Evolutionary conservation across 106 monocot genomes (phyloP), one percentile per base, ranked within the genome.

Genomic region (Posidonia australis): DNA sequence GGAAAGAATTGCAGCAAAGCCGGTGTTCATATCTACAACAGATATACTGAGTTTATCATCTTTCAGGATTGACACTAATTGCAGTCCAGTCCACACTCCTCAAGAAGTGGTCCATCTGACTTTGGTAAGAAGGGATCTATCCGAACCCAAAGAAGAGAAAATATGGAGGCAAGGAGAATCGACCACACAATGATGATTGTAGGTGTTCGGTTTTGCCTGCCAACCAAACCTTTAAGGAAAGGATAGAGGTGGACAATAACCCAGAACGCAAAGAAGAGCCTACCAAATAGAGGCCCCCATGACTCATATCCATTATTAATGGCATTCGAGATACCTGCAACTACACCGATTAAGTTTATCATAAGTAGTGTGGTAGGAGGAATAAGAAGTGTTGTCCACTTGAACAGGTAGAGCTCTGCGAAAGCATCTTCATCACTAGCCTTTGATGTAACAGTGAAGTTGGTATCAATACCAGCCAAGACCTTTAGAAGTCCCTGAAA

Each of bases 301-400:
- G 85, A 86, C 63, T 86, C 85, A 31, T 86, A 86, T 62, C 85
- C 85, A 24, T 86, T 86, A 81, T 86, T 86, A n/a, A 86, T 86
- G 56, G 85, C 85, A 68, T 86, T 86, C 5, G 85, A 86, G 26
- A 86, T 44, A 2, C 85, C 85, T 10, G 85, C 85, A 10, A 86
- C 85, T 16, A 86, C 85, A n/a, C 85, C 85, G 43, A 86, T 81
- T 12, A 86, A 42, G 67, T 86, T 86, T 25, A 86, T 10, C 47
- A 86, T 59, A 5, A 86, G 85, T 43, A 86, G 42, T 5, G 81
- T 86, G 10, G 85, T 86, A 24, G 85, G 85, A 14, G 85, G 85
- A 57, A 86, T 82, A 18, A 86, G 85, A 53, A 86, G 46, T 26
- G 85, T 81, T 19, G 85, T 86, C 85, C 85, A 86, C 53, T 86